Percentiles rank a stretch among this genome's conserved stretches.
These are phyloP conservation scores for Didymella arachidicola DNA, from an alignment of 2,329 filamentous ascomycete genomes.

Conservation along the genomic window DNA sequence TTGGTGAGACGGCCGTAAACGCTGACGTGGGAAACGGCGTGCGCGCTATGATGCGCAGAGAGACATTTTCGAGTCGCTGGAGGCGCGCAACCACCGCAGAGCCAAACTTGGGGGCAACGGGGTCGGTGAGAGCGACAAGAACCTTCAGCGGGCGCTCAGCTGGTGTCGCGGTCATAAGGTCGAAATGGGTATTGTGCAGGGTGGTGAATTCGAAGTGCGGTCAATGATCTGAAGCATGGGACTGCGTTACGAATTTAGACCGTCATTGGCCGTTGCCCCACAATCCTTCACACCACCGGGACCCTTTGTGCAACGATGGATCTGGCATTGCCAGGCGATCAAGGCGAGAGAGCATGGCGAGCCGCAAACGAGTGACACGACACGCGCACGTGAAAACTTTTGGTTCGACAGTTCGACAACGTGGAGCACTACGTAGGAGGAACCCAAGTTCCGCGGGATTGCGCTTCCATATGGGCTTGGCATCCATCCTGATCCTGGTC, in stretches of 20 bases:
- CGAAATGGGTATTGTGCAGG: constrained; percentile 12
- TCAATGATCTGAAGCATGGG: constrained; percentile 14
- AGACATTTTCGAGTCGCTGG: constrained; percentile 72
- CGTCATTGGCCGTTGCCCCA: constrained; percentile 34
- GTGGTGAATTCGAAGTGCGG: constrained; percentile 14
- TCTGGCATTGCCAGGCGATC: constrained; percentile 7
- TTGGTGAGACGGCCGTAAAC: constrained; percentile 32
- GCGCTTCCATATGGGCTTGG: constrained; percentile 1
- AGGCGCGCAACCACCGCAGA: constrained; percentile 71
- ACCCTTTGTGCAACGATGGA: constrained; percentile 5
- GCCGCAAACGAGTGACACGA: neutral
- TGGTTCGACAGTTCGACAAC: constrained; percentile 2
- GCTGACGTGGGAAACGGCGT: constrained; percentile 35
- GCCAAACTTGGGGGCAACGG: constrained; percentile 70
- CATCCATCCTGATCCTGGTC: neutral
- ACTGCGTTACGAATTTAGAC: constrained; percentile 26
- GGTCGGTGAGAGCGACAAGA: constrained; percentile 71
- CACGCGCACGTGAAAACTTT: neutral
- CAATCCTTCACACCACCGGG: constrained; percentile 14
- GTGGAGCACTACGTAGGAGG: constrained; percentile 9
- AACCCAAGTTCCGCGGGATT: neutral
- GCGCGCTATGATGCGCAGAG: constrained; percentile 44
- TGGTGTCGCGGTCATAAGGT: constrained; percentile 32
- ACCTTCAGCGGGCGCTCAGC: constrained; percentile 53
- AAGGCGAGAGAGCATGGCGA: constrained; percentile 7